Conservation (phyloP, 176 grass and related monocot species). For the Oryza glumipatula region DNA sequence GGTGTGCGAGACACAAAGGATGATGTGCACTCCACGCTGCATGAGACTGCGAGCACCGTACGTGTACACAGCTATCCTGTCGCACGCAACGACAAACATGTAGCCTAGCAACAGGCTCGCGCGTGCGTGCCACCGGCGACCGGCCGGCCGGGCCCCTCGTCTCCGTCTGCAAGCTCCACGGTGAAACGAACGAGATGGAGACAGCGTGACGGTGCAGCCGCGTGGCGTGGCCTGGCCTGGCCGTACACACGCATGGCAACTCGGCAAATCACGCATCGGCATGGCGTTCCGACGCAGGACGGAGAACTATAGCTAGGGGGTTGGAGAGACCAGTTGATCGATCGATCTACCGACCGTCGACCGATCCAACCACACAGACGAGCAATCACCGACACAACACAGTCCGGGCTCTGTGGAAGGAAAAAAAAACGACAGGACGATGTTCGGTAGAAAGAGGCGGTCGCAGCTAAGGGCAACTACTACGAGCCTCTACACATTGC, state of each 20-base stretch:
- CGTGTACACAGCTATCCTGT: neutral
- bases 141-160: neutral
- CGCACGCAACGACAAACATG: neutral
- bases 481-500: too few relatives aligned
- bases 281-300: neutral
- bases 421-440: neutral
- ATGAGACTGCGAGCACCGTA: neutral
- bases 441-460: constrained; percentile 30
- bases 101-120: neutral
- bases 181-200: neutral
- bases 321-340: neutral
- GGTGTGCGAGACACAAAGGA: neutral
- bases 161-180: neutral
- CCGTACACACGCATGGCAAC: neutral
- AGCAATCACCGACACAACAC: constrained; percentile 45
- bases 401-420: neutral
- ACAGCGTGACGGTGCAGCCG: constrained; percentile 8
- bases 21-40: neutral
- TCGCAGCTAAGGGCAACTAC: neutral
- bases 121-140: constrained; percentile 15
- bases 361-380: neutral
- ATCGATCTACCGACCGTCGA: constrained; percentile 1
- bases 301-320: neutral
- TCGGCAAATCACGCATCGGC: neutral
- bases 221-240: neutral